Evolutionary conservation across 2,329 filamentous ascomycete genomes (phyloP).

Genomic region (Alternaria sp.): DNA sequence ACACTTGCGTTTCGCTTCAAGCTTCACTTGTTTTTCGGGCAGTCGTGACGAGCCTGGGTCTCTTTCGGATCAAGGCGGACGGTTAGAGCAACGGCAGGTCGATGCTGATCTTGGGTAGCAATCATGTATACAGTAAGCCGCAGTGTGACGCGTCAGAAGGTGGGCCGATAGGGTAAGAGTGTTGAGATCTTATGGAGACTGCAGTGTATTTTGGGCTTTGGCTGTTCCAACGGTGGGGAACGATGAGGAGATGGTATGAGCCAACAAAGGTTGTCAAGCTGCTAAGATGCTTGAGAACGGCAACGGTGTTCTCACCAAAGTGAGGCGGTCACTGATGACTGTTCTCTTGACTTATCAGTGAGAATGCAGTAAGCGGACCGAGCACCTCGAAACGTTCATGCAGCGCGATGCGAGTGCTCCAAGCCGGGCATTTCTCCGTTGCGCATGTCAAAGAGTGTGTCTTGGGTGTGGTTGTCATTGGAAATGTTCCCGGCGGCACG

Average conservation of each 20-base stretch:
- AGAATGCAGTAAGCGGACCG: conserved; percentile 13
- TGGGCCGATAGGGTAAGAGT: conserved; percentile 13
- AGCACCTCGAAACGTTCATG: conserved; percentile 13
- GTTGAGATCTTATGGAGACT: not conserved
- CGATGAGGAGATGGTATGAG: conserved; percentile 4
- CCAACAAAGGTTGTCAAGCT: conserved; percentile 2
- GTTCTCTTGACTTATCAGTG: conserved; percentile 1
- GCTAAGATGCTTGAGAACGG: not conserved
- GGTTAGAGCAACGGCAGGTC: not conserved
- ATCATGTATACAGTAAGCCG: not conserved
- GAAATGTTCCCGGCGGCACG: conserved; percentile 8
- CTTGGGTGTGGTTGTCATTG: not conserved
- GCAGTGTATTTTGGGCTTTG: conserved; percentile 6
- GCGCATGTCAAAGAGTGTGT: not conserved
- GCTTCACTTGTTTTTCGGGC: conserved; percentile 13
- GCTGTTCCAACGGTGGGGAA: not conserved
- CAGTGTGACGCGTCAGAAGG: conserved; percentile 13
- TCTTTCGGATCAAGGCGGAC: conserved; percentile 10
- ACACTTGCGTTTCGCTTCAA: conserved; percentile 14
- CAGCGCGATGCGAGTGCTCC: not conserved
- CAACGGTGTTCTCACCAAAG: not conserved
- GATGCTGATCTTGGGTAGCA: conserved; percentile 13
- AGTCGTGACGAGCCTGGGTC: conserved; percentile 5
- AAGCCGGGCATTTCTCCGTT: conserved; percentile 5
- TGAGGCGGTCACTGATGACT: conserved; percentile 10